Conservation (phyloP, 768 basidiomycete genomes). For the Artomyces pyxidatus region DNA sequence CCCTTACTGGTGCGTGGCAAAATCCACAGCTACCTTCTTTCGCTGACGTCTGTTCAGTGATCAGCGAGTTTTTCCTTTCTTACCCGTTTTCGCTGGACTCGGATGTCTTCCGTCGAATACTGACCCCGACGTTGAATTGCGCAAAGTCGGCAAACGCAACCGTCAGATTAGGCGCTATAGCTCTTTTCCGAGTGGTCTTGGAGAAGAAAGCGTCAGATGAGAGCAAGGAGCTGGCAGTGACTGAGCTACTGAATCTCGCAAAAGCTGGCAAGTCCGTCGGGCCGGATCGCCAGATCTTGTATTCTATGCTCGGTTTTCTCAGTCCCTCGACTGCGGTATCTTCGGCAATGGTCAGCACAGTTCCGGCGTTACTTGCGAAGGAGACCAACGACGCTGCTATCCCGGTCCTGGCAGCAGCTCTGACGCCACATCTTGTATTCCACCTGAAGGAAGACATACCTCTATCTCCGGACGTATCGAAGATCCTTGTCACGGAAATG, state of each 20-base stretch:
- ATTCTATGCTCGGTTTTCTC: slow-evolving; percentile 62
- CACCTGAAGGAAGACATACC: slow-evolving; percentile 36
- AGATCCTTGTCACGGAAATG: slow-evolving; percentile 66
- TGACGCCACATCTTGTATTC: slow-evolving; percentile 52
- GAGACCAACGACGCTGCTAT: slow-evolving; percentile 71
- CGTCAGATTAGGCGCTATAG: slow-evolving; percentile 48
- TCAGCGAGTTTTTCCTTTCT: slow-evolving; percentile 48
- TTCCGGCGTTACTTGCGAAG: slow-evolving; percentile 48
- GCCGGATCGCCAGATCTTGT: slow-evolving; percentile 79
- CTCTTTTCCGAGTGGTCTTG: slow-evolving; percentile 46
- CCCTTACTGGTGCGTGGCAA: slow-evolving; percentile 51
- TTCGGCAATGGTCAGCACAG: slow-evolving; percentile 31
- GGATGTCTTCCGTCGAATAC: slow-evolving; percentile 42
- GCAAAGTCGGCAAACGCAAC: slow-evolving; percentile 66
- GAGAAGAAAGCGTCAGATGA: slow-evolving; percentile 27
- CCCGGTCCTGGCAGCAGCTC: slow-evolving; percentile 40
- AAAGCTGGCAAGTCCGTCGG: slow-evolving; percentile 81
- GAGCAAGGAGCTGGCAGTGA: slow-evolving; percentile 38
- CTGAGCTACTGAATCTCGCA: slow-evolving; percentile 67
- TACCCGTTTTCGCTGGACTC: slow-evolving; percentile 43
- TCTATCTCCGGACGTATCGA: slow-evolving; percentile 35
- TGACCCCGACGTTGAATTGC: slow-evolving; percentile 53
- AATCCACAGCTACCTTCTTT: too few relatives aligned
- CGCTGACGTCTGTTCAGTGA: slow-evolving; percentile 38
- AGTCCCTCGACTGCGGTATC: slow-evolving; percentile 43